Evolutionary conservation across 257 asterid species (phyloP).

Genomic region (Solanum infundibuliforme): DNA sequence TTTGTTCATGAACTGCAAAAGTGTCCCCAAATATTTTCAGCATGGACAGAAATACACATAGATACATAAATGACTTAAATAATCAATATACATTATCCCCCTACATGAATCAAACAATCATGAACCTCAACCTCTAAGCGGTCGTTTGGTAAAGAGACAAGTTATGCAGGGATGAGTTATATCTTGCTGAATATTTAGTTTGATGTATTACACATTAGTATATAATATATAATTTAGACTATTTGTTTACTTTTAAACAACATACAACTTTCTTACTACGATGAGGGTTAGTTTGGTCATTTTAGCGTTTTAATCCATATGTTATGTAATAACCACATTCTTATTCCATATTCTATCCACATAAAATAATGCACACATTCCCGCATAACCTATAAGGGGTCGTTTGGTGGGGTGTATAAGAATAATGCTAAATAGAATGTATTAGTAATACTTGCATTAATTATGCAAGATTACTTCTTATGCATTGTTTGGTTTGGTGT

Average conservation of each 20-base stretch:
- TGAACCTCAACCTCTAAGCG: not conserved
- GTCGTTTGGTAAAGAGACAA: not conserved
- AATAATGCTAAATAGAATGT: not conserved
- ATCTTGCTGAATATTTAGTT: not conserved
- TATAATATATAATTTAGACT: not conserved
- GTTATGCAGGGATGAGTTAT: not conserved
- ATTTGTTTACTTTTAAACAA: not conserved
- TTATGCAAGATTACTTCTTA: not conserved
- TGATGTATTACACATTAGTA: not conserved
- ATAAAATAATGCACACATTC: not conserved
- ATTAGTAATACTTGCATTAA: not conserved
- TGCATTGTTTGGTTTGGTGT: not conserved
- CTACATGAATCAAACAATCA: not conserved
- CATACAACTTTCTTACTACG: not conserved
- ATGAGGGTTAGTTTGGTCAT: not conserved
- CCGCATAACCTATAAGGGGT: not conserved
- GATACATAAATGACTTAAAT: not conserved
- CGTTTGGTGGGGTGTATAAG: not conserved
- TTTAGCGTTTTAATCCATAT: not conserved
- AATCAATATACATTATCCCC: not conserved
- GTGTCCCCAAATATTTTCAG: not conserved
- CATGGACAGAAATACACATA: not conserved
- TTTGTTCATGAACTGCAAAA: slow-evolving; percentile 96
- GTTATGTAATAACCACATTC: not conserved
- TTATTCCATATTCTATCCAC: not conserved